Conservation (phyloP, 768 basidiomycete species). For the Leccinellum rugosiceps region DNA sequence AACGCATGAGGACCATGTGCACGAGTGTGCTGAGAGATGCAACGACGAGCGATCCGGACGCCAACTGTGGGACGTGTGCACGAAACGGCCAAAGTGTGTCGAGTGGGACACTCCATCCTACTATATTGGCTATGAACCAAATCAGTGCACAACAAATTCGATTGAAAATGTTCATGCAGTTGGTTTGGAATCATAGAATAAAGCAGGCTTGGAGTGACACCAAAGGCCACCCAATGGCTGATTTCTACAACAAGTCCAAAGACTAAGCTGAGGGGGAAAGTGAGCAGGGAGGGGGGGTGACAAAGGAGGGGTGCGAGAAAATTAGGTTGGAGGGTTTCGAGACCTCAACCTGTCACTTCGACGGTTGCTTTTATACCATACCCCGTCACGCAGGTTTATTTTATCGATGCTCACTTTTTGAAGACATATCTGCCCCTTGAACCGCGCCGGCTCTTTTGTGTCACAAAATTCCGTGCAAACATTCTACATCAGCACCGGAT, state of each 20-base stretch:
- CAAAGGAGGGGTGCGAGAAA: conserved; percentile 14
- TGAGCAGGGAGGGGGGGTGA: not conserved
- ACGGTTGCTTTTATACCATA: conserved; percentile 20
- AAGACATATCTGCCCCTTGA: conserved; percentile 7
- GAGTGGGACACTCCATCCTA: conserved; percentile 40
- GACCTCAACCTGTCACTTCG: not conserved
- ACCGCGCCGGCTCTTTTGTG: conserved; percentile 11
- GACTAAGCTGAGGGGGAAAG: not conserved
- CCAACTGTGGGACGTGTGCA: not conserved
- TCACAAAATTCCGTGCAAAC: conserved; percentile 16
- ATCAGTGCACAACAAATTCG: conserved; percentile 32
- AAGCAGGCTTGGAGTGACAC: conserved; percentile 31
- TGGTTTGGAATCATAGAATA: conserved; percentile 41
- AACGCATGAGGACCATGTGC: not conserved
- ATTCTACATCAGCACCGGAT: conserved; percentile 18
- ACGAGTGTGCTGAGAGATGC: not conserved
- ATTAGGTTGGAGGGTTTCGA: conserved; percentile 4
- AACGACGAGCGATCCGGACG: not conserved
- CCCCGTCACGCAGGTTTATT: conserved; percentile 1
- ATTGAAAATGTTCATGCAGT: conserved; percentile 29
- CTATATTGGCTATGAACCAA: conserved; percentile 64
- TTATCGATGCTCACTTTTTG: conserved; percentile 8
- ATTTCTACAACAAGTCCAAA: conserved; percentile 11
- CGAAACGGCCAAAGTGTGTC: conserved; percentile 8
- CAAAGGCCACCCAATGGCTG: conserved; percentile 19